Percentiles rank a stretch among this genome's conserved stretches.
Conservation (phyloP, 352 stramenopile species). For the Lagenidium sp. region DNA sequence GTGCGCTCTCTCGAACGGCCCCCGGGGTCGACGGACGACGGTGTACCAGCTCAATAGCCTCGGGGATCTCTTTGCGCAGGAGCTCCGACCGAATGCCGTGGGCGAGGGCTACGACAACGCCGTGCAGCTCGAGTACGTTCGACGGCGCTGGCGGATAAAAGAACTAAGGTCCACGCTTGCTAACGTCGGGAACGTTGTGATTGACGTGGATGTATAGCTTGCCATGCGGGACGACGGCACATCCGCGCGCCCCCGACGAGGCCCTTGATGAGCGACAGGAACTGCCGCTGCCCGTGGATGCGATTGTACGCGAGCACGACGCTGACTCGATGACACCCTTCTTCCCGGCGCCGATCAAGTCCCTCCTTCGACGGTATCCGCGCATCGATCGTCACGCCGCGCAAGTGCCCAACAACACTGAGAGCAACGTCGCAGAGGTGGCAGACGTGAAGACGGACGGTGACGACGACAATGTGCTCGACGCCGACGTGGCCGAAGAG, state of each 20-base stretch:
- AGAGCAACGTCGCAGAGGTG: neutral
- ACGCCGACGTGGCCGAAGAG: too few relatives aligned
- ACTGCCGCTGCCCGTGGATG: conserved; percentile 43
- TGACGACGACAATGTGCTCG: too few relatives aligned
- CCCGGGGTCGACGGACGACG: conserved; percentile 8
- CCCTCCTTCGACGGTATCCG: conserved; percentile 38
- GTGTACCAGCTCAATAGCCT: conserved; percentile 60
- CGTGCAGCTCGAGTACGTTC: conserved; percentile 49
- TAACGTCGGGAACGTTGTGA: too few relatives aligned
- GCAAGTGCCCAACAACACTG: neutral
- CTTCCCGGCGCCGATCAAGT: conserved; percentile 25
- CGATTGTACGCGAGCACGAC: conserved; percentile 47
- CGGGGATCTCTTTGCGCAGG: conserved; percentile 56
- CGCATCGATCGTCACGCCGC: conserved; percentile 17
- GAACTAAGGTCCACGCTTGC: too few relatives aligned
- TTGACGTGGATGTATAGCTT: conserved; percentile 30
- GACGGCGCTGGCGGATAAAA: too few relatives aligned
- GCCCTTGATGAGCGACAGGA: too few relatives aligned
- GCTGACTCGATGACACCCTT: conserved; percentile 37
- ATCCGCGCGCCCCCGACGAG: too few relatives aligned
- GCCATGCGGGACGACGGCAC: conserved; percentile 32
- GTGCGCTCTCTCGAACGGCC: conserved; percentile 18
- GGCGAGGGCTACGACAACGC: conserved; percentile 29
- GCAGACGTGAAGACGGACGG: conserved; percentile 9
- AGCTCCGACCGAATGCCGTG: conserved; percentile 21